Base-by-base conservation (phyloP, 768 basidiomycete genomes). In the Russula emetica region DNA sequence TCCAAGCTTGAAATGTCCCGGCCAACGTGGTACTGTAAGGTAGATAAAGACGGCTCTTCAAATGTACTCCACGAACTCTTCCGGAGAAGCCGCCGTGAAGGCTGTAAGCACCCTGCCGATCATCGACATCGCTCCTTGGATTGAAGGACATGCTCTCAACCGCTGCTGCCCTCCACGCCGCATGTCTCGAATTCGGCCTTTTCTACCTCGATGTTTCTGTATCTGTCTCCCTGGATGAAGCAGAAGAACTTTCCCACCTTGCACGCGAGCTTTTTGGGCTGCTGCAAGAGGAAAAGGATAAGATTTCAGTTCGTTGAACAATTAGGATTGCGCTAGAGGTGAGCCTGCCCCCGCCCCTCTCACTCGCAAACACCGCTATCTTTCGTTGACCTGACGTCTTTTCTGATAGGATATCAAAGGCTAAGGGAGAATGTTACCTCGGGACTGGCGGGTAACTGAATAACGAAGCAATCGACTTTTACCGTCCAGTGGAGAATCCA, bases 391-490 rank as follows among this genome's bases (percentile, higher is more conserved):
- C 40, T 36, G 30, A 16, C n/a, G 4, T 30, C 14, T 18, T 20
- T 32, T 13, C 13, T 10, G n/a, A 24, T 69, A 94, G 94, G 94
- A 7, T 96, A 94, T 70, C 85, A 85, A 53, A 78, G 83, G 53
- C 72, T 97, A 34, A 85, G 85, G 63, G 88, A 95, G 77, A 94
- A 95, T 67, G 83, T 95, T 11, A 96, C 94, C n/a, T 85, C 85
- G 68, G 90, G 91, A 10, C 87, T 86, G 72, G 84, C 86, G 5
- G 90, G 94, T 70, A 88, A 86, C n/a, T n/a, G n/a, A n/a, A n/a
- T 65, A 92, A 93, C 66, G 93, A 96, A 77, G 91, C 82, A 2
- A 73, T 94, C 45, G 94, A 95, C 70, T 83, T 92, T n/a, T n/a
- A 93, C 71, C 83, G 79, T 30, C 90, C 90, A 0, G 86, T 89